Conservation (phyloP, 306 rosid genomes). For the Trichosanthes cucumerina region DNA sequence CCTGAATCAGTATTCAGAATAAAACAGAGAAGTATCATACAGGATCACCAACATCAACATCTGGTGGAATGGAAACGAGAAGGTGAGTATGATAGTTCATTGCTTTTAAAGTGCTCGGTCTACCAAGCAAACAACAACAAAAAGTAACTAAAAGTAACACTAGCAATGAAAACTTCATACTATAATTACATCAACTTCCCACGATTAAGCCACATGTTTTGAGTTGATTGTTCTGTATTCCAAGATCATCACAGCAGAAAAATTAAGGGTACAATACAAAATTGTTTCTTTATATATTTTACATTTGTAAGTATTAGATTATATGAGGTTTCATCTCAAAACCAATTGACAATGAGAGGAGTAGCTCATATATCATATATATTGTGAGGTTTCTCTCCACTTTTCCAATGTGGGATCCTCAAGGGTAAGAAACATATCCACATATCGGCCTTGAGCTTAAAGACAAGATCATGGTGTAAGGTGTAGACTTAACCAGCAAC, state of each 20-base stretch:
- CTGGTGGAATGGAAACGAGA: conserved; percentile 69
- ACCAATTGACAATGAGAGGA: too few species aligned
- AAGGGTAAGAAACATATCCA: not conserved
- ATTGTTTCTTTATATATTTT: not conserved
- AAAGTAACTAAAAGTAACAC: not conserved
- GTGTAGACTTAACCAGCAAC: not conserved
- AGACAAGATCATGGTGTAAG: not conserved
- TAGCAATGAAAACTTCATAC: not conserved
- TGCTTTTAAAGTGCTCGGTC: conserved; percentile 28
- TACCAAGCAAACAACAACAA: conserved; percentile 19
- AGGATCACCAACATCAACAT: conserved; percentile 51
- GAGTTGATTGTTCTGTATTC: not conserved
- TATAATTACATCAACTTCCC: not conserved
- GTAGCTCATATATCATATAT: too few species aligned
- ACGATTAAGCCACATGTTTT: not conserved
- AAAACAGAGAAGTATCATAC: conserved; percentile 22
- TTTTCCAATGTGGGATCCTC: too few species aligned
- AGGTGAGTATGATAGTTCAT: conserved; percentile 61
- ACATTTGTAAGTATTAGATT: too few species aligned
- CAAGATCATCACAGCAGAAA: not conserved
- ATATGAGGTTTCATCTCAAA: too few species aligned
- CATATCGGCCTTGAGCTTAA: not conserved
- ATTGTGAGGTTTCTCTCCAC: too few species aligned
- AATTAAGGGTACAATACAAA: not conserved
- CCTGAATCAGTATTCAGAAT: not conserved